Base-by-base conservation (phyloP, 768 basidiomycete species). In the Suillus decipiens region DNA sequence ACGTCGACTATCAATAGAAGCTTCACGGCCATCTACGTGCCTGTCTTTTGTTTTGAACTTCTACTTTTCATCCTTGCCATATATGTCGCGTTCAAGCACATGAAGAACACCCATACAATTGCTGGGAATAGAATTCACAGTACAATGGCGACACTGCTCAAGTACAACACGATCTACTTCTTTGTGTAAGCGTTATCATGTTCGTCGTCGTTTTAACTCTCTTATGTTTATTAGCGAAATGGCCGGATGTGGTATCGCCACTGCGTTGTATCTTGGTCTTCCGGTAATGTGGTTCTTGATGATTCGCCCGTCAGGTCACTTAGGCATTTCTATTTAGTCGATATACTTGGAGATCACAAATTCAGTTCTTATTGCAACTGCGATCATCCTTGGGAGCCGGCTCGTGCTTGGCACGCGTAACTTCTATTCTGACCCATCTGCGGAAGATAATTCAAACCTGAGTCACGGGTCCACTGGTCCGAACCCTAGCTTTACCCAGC, bases 21-120 rank as follows among this genome's bases (percentile, higher is more conserved):
- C n/a, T 63, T 63, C 34, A 47, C 42, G 28, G 63, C 61, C 36
- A 64, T 62, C 39, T 62, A 62, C 36, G 6, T 63, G 11, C 63
- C 63, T 3, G 48, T 63, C 11, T 55, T 62, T 37, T 37, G 34
- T 34, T 64, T 64, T 33, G 61, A 53, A 14, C 48, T 64, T 39
- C 31, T 64, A 4, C 51, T 64, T 42, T 64, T 64, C 28, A 28
- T 7, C n/a, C 42, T 64, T 39, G 63, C 61, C 28, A 15, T 45
- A 39, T 63, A 4, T 9, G 62, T 63, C 17, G 63, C 11, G 14
- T 55, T 54, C 61, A 48, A 53, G 39, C 62, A 63, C 41, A 64
- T 64, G 63, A 43, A 8, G 9, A 62, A 55, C 15, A 64, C 28
- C 2, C 39, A 10, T n/a, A 36, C 41, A 14, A 24, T 64, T 45